Evolutionary conservation across 257 asterid genomes (phyloP).

Genomic region (Solanum megistacrolobum): DNA sequence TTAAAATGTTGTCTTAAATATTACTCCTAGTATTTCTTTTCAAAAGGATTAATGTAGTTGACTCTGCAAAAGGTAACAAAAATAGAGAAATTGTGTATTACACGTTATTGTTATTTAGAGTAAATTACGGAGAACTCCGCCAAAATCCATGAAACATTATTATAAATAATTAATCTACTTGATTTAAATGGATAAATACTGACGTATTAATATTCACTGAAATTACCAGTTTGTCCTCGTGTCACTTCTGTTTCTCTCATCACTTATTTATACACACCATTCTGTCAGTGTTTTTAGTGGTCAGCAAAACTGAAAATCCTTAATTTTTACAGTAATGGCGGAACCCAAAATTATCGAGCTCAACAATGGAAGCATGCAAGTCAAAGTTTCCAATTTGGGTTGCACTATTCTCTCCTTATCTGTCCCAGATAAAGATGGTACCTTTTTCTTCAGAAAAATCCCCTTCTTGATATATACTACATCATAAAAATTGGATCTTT

Average conservation of each 20-base stretch:
- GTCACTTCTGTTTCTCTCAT: background rate
- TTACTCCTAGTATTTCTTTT: background rate
- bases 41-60: background rate
- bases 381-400: constrained; percentile 68
- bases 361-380: constrained; percentile 67
- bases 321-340: constrained; percentile 30
- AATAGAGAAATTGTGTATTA: background rate
- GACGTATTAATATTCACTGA: background rate
- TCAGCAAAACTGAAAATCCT: background rate
- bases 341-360: constrained; percentile 81
- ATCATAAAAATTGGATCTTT: background rate
- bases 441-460: background rate
- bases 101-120: background rate
- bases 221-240: background rate
- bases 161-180: background rate
- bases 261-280: background rate
- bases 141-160: too few species aligned
- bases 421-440: constrained; percentile 84
- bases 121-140: background rate
- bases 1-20: background rate
- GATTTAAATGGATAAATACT: background rate
- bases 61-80: background rate
- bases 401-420: constrained; percentile 83
- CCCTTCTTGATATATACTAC: background rate
- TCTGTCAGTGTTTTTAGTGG: background rate